A percentile compares a stretch with the other conserved stretches of the same genome.
Evolutionary conservation across 2,329 filamentous ascomycete species (phyloP).

Genomic region (Colletotrichum agaves): DNA sequence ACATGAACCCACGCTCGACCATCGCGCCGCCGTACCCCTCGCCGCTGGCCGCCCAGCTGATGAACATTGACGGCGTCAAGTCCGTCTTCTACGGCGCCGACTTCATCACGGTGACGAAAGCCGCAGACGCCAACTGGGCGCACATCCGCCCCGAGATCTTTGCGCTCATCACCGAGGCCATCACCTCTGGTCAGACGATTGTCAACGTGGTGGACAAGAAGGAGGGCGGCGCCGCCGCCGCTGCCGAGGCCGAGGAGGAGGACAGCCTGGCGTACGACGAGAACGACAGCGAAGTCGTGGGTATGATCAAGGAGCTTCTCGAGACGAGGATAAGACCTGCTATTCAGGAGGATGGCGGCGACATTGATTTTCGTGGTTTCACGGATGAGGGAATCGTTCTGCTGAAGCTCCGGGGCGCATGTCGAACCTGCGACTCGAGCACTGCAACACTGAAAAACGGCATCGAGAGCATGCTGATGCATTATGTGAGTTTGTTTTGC

Average conservation of each 20-base stretch:
- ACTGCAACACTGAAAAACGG: slow-evolving; percentile 97
- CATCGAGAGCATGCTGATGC: slow-evolving; percentile 98
- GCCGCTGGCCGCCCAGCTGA: slow-evolving; percentile 86
- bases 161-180: slow-evolving; percentile 90
- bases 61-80: slow-evolving; percentile 95
- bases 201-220: slow-evolving; percentile 77
- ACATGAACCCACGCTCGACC: slow-evolving; percentile 87
- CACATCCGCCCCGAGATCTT: slow-evolving; percentile 97
- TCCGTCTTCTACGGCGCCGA: slow-evolving; percentile 94
- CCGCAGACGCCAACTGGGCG: slow-evolving; percentile 88
- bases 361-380: slow-evolving; percentile 95
- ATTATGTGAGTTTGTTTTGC: slow-evolving; percentile 73
- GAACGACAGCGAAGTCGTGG: slow-evolving; percentile 91
- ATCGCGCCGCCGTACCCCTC: slow-evolving; percentile 90
- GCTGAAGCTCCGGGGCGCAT: slow-evolving; percentile 90
- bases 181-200: slow-evolving; percentile 84
- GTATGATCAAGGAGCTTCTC: slow-evolving; percentile 98
- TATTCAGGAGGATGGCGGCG: slow-evolving; percentile 97
- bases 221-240: slow-evolving; percentile 56
- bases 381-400: slow-evolving; percentile 80
- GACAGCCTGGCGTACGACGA: slow-evolving; percentile 87
- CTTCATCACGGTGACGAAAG: slow-evolving; percentile 97
- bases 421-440: slow-evolving; percentile 94
- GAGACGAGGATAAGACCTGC: slow-evolving; percentile 95
- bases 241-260: slow-evolving; percentile 60